Evolutionary conservation across 106 monocot genomes (phyloP).

Genomic region (Platanthera zijinensis): DNA sequence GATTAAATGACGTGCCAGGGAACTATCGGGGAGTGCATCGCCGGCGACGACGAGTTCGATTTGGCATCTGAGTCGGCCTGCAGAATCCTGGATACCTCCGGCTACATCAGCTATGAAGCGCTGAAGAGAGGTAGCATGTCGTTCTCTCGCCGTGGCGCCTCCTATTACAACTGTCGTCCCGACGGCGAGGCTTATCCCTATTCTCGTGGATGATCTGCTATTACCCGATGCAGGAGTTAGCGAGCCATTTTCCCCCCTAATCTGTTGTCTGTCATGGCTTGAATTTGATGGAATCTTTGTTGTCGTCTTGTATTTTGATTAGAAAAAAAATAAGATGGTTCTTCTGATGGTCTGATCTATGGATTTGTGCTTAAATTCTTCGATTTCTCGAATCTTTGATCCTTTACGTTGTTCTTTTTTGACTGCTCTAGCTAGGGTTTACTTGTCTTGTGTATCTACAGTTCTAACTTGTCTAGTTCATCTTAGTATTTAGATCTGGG

Average conservation of each 20-base stretch:
- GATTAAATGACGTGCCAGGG: too few relatives aligned
- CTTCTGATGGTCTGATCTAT: not conserved
- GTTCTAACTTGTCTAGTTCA: too few relatives aligned
- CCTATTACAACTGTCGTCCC: constrained; percentile 50
- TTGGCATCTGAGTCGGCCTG: too few relatives aligned
- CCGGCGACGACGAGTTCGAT: too few relatives aligned
- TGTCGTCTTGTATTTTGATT: not conserved
- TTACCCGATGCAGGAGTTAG: constrained; percentile 29
- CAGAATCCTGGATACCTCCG: too few relatives aligned
- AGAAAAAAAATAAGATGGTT: not conserved
- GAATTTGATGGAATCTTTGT: not conserved
- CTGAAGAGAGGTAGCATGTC: constrained; percentile 30
- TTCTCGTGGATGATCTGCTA: constrained; percentile 27
- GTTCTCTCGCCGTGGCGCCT: constrained; percentile 32
- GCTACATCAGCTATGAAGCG: constrained; percentile 35
- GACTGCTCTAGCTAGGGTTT: too few relatives aligned
- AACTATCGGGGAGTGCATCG: too few relatives aligned
- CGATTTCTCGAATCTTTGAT: not conserved
- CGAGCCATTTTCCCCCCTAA: not conserved
- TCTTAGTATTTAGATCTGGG: too few relatives aligned
- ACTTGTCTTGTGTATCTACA: too few relatives aligned
- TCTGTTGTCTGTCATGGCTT: not conserved
- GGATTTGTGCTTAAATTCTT: too few relatives aligned
- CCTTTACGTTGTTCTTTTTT: too few relatives aligned
- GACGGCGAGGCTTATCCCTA: constrained; percentile 38